Percentiles rank a stretch among this genome's conserved stretches.
Evolutionary conservation across 2,329 filamentous ascomycete species (phyloP).

Genomic region (Seiridium cupressi): DNA sequence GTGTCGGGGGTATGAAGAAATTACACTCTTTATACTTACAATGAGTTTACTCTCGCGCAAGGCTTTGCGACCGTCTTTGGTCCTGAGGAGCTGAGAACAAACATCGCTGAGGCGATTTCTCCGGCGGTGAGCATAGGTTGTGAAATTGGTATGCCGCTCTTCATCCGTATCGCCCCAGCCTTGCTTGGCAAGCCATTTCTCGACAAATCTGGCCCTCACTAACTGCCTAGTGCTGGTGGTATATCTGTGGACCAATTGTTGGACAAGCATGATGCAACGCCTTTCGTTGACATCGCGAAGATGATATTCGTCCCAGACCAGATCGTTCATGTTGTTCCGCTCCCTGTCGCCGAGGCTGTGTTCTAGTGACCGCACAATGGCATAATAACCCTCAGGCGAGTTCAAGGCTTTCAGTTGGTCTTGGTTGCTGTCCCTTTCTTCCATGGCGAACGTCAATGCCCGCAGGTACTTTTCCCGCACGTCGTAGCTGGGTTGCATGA

Average conservation of each 20-base stretch:
- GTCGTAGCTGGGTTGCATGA: conserved; percentile 58
- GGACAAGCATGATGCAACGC: conserved; percentile 56
- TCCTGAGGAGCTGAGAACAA: conserved; percentile 47
- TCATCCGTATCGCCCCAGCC: conserved; percentile 60
- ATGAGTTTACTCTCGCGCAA: conserved; percentile 49
- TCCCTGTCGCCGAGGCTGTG: conserved; percentile 49
- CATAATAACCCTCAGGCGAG: conserved; percentile 49
- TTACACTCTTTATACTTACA: background rate
- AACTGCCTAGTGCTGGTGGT: conserved; percentile 48
- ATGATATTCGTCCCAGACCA: conserved; percentile 61
- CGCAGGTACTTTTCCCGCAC: conserved; percentile 56
- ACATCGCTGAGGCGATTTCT: conserved; percentile 54
- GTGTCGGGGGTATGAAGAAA: too few relatives aligned
- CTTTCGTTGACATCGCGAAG: conserved; percentile 62
- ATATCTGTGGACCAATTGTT: conserved; percentile 58
- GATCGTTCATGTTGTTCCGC: conserved; percentile 51
- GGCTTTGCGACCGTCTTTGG: conserved; percentile 48
- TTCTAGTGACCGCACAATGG: conserved; percentile 60
- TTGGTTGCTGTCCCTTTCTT: conserved; percentile 33
- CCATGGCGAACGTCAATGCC: conserved; percentile 55
- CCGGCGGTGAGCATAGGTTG: conserved; percentile 46
- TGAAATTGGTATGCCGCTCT: conserved; percentile 53
- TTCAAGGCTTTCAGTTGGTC: conserved; percentile 47
- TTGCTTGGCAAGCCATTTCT: conserved; percentile 73
- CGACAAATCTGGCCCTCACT: conserved; percentile 63